phyloP scores from a whole-genome alignment of 2,329 filamentous ascomycete genomes.

The Sclerotinia sclerotiorum region DNA sequence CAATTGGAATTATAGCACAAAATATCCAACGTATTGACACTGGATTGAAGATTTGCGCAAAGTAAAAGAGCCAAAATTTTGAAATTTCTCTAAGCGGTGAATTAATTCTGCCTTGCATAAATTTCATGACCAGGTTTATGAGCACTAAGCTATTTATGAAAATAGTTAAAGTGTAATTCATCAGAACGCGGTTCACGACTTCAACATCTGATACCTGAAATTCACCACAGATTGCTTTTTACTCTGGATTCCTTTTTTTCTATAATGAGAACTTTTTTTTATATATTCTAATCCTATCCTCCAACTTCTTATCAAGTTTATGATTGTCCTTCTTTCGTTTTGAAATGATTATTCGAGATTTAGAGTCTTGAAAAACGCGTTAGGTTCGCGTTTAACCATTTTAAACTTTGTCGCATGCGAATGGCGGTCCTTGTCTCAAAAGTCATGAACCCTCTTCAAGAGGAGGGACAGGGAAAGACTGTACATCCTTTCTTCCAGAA shows the following conservation, averaged over 20 bases:
- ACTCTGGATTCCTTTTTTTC: neutral
- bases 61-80: conserved; percentile 18
- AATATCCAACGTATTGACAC: conserved; percentile 5
- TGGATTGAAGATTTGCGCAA: conserved; percentile 7
- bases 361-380: conserved; percentile 31
- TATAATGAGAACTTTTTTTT: too few relatives aligned
- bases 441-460: conserved; percentile 37
- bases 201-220: neutral
- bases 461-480: conserved; percentile 30
- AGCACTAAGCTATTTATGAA: neutral
- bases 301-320: neutral
- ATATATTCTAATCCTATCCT: neutral
- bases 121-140: neutral
- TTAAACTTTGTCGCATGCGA: conserved; percentile 20
- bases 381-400: conserved; percentile 32
- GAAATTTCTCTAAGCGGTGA: conserved; percentile 26
- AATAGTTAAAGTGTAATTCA: conserved; percentile 19
- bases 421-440: conserved; percentile 38
- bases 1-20: conserved; percentile 10
- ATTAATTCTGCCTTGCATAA: conserved; percentile 16
- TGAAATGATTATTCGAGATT: neutral
- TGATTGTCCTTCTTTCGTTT: neutral
- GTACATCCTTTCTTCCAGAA: conserved; percentile 41
- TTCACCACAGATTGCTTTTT: conserved; percentile 6
- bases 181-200: conserved; percentile 15